These are phyloP conservation scores for Piper betle DNA, from an alignment of 164 flowering plant genomes.

Conservation along the genomic window DNA sequence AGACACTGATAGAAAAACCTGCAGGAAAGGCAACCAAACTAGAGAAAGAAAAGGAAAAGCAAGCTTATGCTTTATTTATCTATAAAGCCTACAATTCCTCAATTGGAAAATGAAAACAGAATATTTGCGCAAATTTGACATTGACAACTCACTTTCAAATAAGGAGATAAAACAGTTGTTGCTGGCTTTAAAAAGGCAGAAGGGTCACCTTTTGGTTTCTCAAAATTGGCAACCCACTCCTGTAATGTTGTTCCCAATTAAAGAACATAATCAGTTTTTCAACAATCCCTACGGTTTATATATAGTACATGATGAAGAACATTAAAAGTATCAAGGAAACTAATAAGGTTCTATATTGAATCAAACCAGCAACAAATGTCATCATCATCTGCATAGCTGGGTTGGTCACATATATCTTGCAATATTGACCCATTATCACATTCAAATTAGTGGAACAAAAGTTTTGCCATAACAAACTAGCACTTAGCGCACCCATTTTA, in stretches of 20 bases:
- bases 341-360: too few species aligned
- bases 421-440: too few species aligned
- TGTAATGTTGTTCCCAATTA: constrained; percentile 14
- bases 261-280: neutral
- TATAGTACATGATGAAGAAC: neutral
- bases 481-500: too few species aligned
- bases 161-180: constrained; percentile 88
- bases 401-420: too few species aligned
- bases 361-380: too few species aligned
- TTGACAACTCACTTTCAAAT: constrained; percentile 65
- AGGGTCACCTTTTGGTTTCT: constrained; percentile 95
- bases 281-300: neutral
- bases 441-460: too few species aligned
- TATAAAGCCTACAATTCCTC: neutral
- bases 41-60: constrained; percentile 4
- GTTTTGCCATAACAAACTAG: too few species aligned
- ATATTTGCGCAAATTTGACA: neutral
- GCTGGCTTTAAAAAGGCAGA: constrained; percentile 82
- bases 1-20: too few species aligned
- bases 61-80: constrained; percentile 1
- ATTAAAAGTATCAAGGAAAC: neutral
- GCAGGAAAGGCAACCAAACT: neutral
- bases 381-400: too few species aligned
- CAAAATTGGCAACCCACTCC: constrained; percentile 93
- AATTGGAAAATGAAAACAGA: neutral